Conservation (phyloP, 1,284 basidiomycete species). For the Irpex rosettiformis region DNA sequence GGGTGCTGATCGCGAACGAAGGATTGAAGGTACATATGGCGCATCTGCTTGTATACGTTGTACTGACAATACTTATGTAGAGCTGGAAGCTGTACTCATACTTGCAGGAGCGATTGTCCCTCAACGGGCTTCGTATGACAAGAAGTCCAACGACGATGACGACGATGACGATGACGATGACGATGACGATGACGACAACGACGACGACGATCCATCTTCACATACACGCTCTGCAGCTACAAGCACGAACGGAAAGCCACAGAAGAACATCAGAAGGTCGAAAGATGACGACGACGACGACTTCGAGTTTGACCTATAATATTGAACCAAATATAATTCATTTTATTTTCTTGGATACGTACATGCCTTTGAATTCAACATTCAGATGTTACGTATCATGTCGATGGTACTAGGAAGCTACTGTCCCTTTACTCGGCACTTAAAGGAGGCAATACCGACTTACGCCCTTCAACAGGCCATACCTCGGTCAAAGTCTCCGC, state of each 20-base stretch:
- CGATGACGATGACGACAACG: constrained; percentile 45
- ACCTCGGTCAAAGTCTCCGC: constrained; percentile 63
- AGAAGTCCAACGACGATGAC: too few species aligned
- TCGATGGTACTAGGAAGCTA: too few species aligned
- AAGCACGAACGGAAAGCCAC: constrained; percentile 47
- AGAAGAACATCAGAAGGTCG: constrained; percentile 55
- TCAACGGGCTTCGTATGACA: constrained; percentile 35
- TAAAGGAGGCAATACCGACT: constrained; percentile 49
- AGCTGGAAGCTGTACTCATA: constrained; percentile 67
- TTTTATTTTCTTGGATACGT: not conserved
- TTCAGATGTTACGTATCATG: too few species aligned
- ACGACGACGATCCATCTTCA: constrained; percentile 44
- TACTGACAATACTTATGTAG: constrained; percentile 33
- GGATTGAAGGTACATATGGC: constrained; percentile 64
- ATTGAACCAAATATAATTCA: not conserved
- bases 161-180: constrained; percentile 31
- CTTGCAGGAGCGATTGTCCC: constrained; percentile 58
- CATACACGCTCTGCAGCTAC: constrained; percentile 53
- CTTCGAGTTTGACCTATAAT: constrained; percentile 58
- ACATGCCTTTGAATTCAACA: too few species aligned
- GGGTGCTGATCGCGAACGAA: constrained; percentile 76
- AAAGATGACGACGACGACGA: constrained; percentile 53
- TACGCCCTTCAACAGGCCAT: constrained; percentile 61
- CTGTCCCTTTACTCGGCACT: constrained; percentile 56
- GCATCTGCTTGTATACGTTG: constrained; percentile 5